These are phyloP conservation scores for Vitis hybrid DNA, from an alignment of 177 flowering plant species.

Conservation along the genomic window DNA sequence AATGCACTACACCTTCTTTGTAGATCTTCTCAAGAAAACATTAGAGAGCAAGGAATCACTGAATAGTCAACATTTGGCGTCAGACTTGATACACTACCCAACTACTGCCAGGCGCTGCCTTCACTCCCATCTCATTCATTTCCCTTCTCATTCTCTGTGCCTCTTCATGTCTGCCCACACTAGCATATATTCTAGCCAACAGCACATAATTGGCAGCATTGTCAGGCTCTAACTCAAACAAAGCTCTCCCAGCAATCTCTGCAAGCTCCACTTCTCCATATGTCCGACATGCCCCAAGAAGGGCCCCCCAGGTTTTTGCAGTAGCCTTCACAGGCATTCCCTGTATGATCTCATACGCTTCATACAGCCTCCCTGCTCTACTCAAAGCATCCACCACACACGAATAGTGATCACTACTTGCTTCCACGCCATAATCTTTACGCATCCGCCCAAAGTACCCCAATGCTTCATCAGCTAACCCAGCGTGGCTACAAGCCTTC, in stretches of 20 bases:
- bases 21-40: no score
- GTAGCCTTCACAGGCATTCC: constrained; percentile 58
- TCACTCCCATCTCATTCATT: constrained; percentile 56
- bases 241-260: constrained; percentile 54
- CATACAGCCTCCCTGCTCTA: constrained; percentile 63
- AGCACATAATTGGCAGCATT: constrained; percentile 65
- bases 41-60: no score
- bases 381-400: constrained; percentile 74
- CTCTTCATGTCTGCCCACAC: constrained; percentile 53
- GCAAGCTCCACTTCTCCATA: constrained; percentile 69
- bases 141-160: constrained; percentile 58
- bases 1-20: no score
- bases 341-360: constrained; percentile 57
- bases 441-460: constrained; percentile 46
- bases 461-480: constrained; percentile 63
- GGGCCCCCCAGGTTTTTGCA: constrained; percentile 82
- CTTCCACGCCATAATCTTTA: constrained; percentile 37
- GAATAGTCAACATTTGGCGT: no score
- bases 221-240: constrained; percentile 69
- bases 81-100: constrained; percentile 39
- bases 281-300: constrained; percentile 64
- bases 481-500: constrained; percentile 82
- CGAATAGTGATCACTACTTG: constrained; percentile 56
- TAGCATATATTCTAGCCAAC: constrained; percentile 54
- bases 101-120: constrained; percentile 65